A percentile compares a stretch with the other conserved stretches of the same genome.
These are phyloP conservation scores for Botryosphaeria dothidea DNA, from an alignment of 2,329 filamentous ascomycete genomes.

Conservation along the genomic window DNA sequence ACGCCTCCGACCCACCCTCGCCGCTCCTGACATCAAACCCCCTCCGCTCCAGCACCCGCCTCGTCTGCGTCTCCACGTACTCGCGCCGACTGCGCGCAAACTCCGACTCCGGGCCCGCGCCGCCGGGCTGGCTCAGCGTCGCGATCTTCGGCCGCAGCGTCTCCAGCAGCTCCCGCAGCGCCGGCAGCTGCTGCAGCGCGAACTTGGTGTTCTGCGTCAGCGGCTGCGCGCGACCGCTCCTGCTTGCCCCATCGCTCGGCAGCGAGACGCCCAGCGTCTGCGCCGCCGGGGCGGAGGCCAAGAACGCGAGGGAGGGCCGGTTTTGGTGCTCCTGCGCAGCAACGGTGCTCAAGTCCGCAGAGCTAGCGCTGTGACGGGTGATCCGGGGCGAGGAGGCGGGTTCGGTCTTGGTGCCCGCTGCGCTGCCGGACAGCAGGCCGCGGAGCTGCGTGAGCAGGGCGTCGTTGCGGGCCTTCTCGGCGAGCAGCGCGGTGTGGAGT, in stretches of 20 bases:
- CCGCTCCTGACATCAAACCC: constrained; percentile 57
- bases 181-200: constrained; percentile 78
- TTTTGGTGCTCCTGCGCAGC: too few relatives aligned
- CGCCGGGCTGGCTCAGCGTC: constrained; percentile 37
- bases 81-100: constrained; percentile 69
- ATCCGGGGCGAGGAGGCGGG: constrained; percentile 54
- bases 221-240: background rate
- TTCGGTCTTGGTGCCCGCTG: constrained; percentile 7
- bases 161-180: constrained; percentile 70
- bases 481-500: constrained; percentile 67
- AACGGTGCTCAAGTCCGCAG: constrained; percentile 23
- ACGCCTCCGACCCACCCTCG: constrained; percentile 30
- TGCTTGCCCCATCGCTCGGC: constrained; percentile 35
- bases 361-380: constrained; percentile 41
- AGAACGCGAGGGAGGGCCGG: constrained; percentile 55
- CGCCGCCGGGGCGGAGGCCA: constrained; percentile 52
- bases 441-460: constrained; percentile 67
- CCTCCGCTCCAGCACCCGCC: constrained; percentile 72
- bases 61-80: constrained; percentile 63
- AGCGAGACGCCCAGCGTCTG: constrained; percentile 46
- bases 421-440: constrained; percentile 49
- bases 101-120: constrained; percentile 29
- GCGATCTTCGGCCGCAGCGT: constrained; percentile 66
- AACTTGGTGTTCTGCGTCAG: constrained; percentile 75
- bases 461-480: constrained; percentile 72